phyloP scores from a whole-genome alignment of 495 filamentous ascomycete species.

The Oidiodendron maius region DNA sequence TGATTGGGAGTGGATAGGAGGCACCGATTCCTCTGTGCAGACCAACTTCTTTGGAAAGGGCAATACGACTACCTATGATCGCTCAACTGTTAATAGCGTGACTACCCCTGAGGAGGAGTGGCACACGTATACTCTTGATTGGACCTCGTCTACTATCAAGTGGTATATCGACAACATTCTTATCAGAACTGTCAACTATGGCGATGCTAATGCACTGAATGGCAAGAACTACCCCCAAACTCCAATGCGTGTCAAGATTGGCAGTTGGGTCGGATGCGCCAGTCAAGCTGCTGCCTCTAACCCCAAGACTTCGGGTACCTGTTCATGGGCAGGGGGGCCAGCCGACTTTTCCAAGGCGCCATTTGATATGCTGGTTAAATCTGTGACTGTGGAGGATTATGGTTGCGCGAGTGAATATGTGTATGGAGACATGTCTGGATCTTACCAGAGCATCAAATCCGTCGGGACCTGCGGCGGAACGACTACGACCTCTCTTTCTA shows the following conservation, averaged over 20 bases:
- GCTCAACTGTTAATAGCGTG: slow-evolving; percentile 62
- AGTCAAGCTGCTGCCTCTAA: slow-evolving; percentile 56
- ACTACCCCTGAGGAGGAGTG: slow-evolving; percentile 60
- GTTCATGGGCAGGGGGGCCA: slow-evolving; percentile 77
- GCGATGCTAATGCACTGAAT: slow-evolving; percentile 48
- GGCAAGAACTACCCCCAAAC: slow-evolving; percentile 79
- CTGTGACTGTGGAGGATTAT: slow-evolving; percentile 74
- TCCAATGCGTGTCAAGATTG: slow-evolving; percentile 79
- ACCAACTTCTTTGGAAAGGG: slow-evolving; percentile 93
- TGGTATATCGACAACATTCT: slow-evolving; percentile 73
- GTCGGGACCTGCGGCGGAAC: slow-evolving; percentile 33
- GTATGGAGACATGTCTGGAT: slow-evolving; percentile 70
- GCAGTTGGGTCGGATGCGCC: slow-evolving; percentile 84
- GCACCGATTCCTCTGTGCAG: slow-evolving; percentile 59
- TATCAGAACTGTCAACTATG: slow-evolving; percentile 59
- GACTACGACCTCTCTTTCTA: neutral
- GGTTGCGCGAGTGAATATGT: slow-evolving; percentile 74
- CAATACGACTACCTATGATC: slow-evolving; percentile 63
- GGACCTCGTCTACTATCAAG: slow-evolving; percentile 67
- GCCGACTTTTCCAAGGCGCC: slow-evolving; percentile 77
- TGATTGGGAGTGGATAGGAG: slow-evolving; percentile 77
- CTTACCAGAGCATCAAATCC: slow-evolving; percentile 64
- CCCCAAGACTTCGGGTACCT: slow-evolving; percentile 69
- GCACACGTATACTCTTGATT: slow-evolving; percentile 83
- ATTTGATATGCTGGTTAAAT: slow-evolving; percentile 78